A percentile compares a stretch with the other conserved stretches of the same genome.
These are phyloP conservation scores for Aspergillus uvarum DNA, from an alignment of 2,329 filamentous ascomycete species.

Conservation along the genomic window DNA sequence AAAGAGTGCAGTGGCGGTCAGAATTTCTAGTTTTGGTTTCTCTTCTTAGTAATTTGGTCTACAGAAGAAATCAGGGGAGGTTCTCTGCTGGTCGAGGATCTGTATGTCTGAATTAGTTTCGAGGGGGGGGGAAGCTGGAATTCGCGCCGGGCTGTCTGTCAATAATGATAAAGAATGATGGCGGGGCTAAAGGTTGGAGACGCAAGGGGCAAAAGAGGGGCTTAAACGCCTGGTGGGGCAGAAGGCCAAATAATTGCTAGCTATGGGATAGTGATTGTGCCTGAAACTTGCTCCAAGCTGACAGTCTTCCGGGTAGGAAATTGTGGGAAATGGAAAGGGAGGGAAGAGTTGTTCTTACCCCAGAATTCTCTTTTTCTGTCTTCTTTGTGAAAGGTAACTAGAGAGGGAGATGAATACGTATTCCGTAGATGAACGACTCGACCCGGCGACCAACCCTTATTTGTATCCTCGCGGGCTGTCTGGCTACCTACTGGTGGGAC, in stretches of 20 bases:
- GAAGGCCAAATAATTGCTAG: not conserved
- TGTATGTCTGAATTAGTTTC: too few species aligned
- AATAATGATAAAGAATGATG: not conserved
- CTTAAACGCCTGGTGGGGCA: not conserved
- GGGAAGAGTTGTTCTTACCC: not conserved
- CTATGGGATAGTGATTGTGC: not conserved
- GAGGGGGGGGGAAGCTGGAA: not conserved
- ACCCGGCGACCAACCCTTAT: not conserved
- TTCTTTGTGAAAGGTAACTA: too few species aligned
- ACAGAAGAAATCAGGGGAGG: too few species aligned
- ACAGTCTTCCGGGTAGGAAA: not conserved
- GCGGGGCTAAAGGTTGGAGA: conserved; percentile 12
- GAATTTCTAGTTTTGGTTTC: not conserved
- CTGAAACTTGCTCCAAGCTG: not conserved
- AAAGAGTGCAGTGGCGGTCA: not conserved
- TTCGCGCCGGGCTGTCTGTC: not conserved
- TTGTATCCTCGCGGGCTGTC: not conserved
- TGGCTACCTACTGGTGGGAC: not conserved
- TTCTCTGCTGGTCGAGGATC: too few species aligned
- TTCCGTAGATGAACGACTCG: too few species aligned
- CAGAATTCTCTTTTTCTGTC: too few species aligned
- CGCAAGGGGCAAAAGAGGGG: not conserved
- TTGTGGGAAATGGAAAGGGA: not conserved
- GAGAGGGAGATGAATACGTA: too few species aligned
- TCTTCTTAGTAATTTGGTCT: too few species aligned